Conservation (phyloP, 768 basidiomycete species). For the Hemileccinum impolitum region DNA sequence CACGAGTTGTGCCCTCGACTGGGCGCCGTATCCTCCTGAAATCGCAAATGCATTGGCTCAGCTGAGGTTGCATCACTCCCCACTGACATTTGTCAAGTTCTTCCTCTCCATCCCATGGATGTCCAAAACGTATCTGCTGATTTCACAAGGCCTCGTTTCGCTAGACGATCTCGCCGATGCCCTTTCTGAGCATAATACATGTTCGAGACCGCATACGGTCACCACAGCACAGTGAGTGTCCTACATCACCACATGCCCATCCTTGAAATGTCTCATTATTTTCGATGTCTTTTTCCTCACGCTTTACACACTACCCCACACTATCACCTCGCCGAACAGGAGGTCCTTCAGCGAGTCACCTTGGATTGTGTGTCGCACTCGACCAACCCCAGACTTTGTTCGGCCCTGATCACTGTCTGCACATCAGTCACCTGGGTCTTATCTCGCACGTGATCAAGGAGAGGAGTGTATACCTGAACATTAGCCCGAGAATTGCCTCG, state of each 20-base stretch:
- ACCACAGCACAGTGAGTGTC: background rate
- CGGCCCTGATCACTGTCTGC: background rate
- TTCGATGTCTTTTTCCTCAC: background rate
- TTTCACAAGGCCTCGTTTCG: background rate
- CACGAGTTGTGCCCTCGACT: conserved; percentile 12
- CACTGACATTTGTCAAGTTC: background rate
- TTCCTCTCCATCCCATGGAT: conserved; percentile 6
- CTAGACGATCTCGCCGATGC: background rate
- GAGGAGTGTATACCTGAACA: conserved; percentile 4
- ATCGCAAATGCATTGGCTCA: too few species aligned
- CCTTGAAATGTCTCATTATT: conserved; percentile 3
- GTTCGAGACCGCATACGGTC: background rate
- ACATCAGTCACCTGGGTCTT: background rate
- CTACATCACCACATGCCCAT: conserved; percentile 7
- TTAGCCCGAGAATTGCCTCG: background rate
- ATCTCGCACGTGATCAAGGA: background rate
- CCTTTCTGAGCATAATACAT: background rate
- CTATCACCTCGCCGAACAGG: conserved; percentile 1
- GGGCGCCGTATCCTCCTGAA: background rate
- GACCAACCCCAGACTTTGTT: conserved; percentile 5
- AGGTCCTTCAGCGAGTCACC: conserved; percentile 3
- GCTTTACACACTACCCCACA: background rate
- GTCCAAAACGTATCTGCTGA: background rate
- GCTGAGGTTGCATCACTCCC: too few species aligned
- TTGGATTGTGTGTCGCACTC: background rate